Conservation (phyloP, 805 yeast genomes). For the Teunomyces panamensis region DNA sequence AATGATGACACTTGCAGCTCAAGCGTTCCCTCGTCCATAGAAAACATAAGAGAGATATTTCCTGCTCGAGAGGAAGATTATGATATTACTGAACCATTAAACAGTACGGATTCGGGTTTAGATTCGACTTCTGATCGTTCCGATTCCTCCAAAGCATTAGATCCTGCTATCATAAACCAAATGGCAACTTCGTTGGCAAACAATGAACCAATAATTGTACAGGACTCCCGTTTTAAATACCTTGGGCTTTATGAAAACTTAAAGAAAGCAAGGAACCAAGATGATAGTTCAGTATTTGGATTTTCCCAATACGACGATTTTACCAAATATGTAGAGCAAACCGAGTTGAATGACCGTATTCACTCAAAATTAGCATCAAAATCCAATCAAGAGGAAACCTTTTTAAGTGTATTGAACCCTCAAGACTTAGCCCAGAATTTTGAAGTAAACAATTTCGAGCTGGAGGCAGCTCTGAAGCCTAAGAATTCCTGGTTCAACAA, state of each 20-base stretch:
- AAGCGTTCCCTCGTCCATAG: background rate
- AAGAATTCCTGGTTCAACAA: background rate
- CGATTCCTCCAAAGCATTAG: constrained; percentile 10
- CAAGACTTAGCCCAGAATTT: constrained; percentile 26
- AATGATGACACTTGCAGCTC: background rate
- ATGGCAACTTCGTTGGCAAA: constrained; percentile 11
- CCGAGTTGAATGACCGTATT: constrained; percentile 33
- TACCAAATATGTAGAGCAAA: constrained; percentile 28
- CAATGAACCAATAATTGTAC: background rate
- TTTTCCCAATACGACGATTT: constrained; percentile 35
- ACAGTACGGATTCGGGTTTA: constrained; percentile 15
- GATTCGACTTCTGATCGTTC: constrained; percentile 20
- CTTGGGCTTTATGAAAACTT: constrained; percentile 23
- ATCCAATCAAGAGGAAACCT: constrained; percentile 16
- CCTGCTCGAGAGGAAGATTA: constrained; percentile 4
- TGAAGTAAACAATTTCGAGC: constrained; percentile 12
- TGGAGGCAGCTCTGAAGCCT: constrained; percentile 1
- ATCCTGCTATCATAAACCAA: constrained; percentile 24
- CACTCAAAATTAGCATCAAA: constrained; percentile 13
- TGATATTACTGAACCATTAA: constrained; percentile 10
- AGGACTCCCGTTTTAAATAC: constrained; percentile 24
- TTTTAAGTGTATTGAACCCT: constrained; percentile 23
- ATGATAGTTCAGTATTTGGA: constrained; percentile 20
- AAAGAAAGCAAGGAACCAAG: constrained; percentile 5
- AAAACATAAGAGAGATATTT: background rate